phyloP scores from a whole-genome alignment of 2,329 filamentous ascomycete genomes.

The Nemania bipapillata region DNA sequence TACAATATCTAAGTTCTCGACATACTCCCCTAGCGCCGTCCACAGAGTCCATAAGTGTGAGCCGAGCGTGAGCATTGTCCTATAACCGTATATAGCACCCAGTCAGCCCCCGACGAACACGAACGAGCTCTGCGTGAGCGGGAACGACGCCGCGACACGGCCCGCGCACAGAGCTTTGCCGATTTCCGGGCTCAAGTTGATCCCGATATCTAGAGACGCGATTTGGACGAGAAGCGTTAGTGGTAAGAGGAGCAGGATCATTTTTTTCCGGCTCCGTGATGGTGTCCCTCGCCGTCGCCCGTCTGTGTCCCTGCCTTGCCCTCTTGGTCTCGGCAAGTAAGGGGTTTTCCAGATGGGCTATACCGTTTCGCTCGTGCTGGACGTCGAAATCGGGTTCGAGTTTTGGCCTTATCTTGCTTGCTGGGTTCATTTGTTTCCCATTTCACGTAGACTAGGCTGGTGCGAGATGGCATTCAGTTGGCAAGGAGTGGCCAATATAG shows the following conservation, averaged over 20 bases:
- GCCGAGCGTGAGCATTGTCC: conserved; percentile 59
- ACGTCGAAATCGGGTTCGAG: not conserved
- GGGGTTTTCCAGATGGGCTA: not conserved
- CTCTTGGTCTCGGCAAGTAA: not conserved
- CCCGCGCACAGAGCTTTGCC: not conserved
- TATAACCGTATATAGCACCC: conserved; percentile 62
- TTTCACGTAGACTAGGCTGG: not conserved
- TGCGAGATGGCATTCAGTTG: not conserved
- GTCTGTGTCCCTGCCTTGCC: not conserved
- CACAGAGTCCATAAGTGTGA: conserved; percentile 57
- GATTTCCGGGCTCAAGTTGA: not conserved
- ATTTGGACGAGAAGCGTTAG: not conserved
- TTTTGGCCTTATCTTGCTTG: not conserved
- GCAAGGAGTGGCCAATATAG: not conserved
- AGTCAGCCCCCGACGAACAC: conserved; percentile 1
- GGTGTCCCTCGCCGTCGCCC: not conserved
- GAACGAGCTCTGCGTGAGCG: not conserved
- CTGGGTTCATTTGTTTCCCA: no score
- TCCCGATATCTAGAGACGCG: not conserved
- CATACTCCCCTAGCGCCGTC: conserved; percentile 52
- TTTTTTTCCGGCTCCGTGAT: not conserved
- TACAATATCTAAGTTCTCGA: not conserved
- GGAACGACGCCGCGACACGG: not conserved
- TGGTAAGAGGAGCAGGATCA: not conserved
- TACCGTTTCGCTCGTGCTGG: not conserved